These are phyloP conservation scores for Saccharum officinarum DNA, from an alignment of 176 grass and related monocot species.

Conservation along the genomic window DNA sequence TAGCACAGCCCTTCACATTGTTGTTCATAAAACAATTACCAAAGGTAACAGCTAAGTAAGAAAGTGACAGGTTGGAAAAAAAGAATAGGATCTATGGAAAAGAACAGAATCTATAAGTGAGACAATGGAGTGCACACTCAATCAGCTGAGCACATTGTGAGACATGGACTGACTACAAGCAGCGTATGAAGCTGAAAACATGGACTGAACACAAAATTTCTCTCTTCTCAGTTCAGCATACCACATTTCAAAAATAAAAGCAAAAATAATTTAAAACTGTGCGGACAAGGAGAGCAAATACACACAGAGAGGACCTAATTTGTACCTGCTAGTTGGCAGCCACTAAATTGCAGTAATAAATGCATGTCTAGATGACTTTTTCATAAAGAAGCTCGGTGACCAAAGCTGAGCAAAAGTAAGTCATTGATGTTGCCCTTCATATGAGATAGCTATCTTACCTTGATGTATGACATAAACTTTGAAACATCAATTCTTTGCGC, in stretches of 20 bases:
- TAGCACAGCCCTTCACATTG: not conserved
- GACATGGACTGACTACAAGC: not conserved
- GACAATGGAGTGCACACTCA: not conserved
- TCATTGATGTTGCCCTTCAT: not conserved
- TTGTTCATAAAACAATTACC: not conserved
- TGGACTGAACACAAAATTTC: not conserved
- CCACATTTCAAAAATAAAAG: not conserved
- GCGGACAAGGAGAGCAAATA: not conserved
- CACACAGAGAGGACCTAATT: not conserved
- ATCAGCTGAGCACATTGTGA: not conserved
- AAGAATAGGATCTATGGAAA: not conserved
- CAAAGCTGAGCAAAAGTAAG: not conserved
- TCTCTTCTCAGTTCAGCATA: conserved; percentile 1
- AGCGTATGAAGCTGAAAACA: not conserved
- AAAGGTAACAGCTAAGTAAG: not conserved
- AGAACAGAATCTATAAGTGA: not conserved
- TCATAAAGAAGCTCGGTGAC: not conserved
- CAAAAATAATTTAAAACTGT: not conserved
- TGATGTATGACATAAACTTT: conserved; percentile 72
- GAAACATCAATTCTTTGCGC: conserved; percentile 36
- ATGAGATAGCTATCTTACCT: conserved; percentile 39
- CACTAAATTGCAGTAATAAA: not conserved
- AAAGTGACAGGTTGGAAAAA: not conserved
- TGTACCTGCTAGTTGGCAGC: not conserved
- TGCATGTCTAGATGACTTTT: not conserved